phyloP scores from a whole-genome alignment of 257 asterid species.

The Przewalskia tangutica region DNA sequence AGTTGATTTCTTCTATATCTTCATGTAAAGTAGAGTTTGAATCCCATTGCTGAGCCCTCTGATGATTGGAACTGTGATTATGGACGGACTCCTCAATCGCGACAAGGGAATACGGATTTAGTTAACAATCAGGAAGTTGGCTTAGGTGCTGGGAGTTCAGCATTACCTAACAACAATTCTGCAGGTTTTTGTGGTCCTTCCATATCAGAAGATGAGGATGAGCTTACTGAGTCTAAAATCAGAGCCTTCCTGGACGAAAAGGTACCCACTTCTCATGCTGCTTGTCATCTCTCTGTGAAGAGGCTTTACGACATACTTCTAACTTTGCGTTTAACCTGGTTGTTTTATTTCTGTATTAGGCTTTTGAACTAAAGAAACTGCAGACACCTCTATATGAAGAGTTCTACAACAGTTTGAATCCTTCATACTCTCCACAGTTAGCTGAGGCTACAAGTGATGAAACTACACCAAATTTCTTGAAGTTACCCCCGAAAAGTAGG shows the following conservation, averaged over 20 bases:
- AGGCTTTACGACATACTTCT: background rate
- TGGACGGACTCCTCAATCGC: conserved; percentile 3
- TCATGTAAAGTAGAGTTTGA: conserved; percentile 22
- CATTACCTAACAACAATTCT: conserved; percentile 8
- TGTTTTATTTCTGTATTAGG: conserved; percentile 10
- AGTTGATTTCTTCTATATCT: background rate
- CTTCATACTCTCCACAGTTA: conserved; percentile 20
- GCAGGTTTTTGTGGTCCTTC: conserved; percentile 15
- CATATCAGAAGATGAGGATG: conserved; percentile 33
- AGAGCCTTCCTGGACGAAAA: conserved; percentile 30
- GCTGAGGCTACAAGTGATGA: conserved; percentile 18
- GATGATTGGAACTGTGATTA: conserved; percentile 16
- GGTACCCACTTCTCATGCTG: conserved; percentile 5
- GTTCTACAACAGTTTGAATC: conserved; percentile 30
- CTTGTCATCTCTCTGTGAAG: background rate
- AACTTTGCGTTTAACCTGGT: background rate
- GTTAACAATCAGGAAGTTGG: conserved; percentile 6
- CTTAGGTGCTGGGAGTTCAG: conserved; percentile 1
- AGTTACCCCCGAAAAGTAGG: conserved; percentile 34
- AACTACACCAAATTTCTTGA: conserved; percentile 19
- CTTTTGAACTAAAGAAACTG: conserved; percentile 25
- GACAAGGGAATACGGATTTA: background rate
- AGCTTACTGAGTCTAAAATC: conserved; percentile 33
- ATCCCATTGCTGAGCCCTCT: conserved; percentile 22
- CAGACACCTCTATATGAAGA: conserved; percentile 33